A percentile compares a stretch with the other conserved stretches of the same genome.
These are phyloP conservation scores for Rhodotorula paludigena DNA, from an alignment of 768 basidiomycete genomes.

Conservation along the genomic window DNA sequence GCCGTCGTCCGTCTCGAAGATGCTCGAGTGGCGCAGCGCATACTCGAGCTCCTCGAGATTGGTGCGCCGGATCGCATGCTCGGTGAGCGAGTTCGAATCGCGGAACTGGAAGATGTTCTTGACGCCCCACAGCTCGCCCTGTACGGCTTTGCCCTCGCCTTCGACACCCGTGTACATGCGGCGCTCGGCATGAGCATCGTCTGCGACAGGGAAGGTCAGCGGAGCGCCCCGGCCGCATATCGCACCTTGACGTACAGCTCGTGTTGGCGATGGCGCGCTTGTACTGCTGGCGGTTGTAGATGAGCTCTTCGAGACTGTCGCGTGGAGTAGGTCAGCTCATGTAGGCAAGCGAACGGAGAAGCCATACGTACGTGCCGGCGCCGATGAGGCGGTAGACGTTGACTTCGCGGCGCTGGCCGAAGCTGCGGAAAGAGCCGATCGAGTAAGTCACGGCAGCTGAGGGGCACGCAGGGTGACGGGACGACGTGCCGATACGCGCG, in stretches of 20 bases:
- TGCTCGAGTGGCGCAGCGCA: slow-evolving; percentile 58
- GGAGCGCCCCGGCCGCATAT: too few relatives aligned
- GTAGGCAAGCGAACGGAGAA: not conserved
- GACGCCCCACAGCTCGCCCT: slow-evolving; percentile 78
- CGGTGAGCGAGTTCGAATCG: slow-evolving; percentile 65
- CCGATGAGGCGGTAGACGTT: slow-evolving; percentile 75
- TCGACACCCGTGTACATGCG: slow-evolving; percentile 77
- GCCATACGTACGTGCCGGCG: slow-evolving; percentile 59
- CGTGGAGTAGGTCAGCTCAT: not conserved
- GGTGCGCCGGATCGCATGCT: slow-evolving; percentile 71
- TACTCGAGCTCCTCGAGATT: slow-evolving; percentile 70
- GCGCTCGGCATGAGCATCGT: slow-evolving; percentile 16
- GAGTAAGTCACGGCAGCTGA: too few relatives aligned
- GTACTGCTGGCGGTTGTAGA: slow-evolving; percentile 93
- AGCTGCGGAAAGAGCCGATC: too few relatives aligned
- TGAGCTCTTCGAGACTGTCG: slow-evolving; percentile 67
- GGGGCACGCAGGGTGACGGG: too few relatives aligned
- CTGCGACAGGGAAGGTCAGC: not conserved
- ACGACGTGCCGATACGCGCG: too few relatives aligned
- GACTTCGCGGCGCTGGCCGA: slow-evolving; percentile 81
- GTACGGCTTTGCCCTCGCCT: slow-evolving; percentile 60
- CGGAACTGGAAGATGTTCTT: slow-evolving; percentile 78
- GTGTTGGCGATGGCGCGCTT: slow-evolving; percentile 45
- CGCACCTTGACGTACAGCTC: too few relatives aligned
- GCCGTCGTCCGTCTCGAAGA: slow-evolving; percentile 52